Conservation (phyloP, 768 basidiomycete genomes). For the Zangia roseola region DNA sequence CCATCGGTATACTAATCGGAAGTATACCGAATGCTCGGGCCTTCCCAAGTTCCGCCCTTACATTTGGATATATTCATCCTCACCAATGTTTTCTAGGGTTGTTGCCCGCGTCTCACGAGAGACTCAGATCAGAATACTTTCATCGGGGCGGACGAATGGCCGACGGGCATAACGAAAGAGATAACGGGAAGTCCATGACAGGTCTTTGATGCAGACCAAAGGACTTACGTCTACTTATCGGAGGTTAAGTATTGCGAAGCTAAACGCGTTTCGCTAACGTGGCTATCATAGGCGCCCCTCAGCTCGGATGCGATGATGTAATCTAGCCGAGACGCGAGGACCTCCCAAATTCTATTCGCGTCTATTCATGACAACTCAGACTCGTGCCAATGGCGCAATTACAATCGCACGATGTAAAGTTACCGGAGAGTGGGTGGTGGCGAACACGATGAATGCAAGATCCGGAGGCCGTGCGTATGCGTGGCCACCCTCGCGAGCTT, state of each 20-base stretch:
- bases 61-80: neutral
- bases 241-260: neutral
- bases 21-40: neutral
- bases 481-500: slow-evolving; percentile 6
- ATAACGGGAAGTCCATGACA: neutral
- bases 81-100: neutral
- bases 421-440: slow-evolving; percentile 10
- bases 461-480: slow-evolving; percentile 20
- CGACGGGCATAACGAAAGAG: neutral
- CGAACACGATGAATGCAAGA: slow-evolving; percentile 21
- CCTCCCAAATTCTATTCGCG: neutral
- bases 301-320: slow-evolving; percentile 13
- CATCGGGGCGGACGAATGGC: neutral
- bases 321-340: slow-evolving; percentile 1
- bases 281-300: neutral
- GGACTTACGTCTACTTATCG: slow-evolving; percentile 7
- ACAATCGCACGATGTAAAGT: slow-evolving; percentile 12
- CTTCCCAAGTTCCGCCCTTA: neutral
- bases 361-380: neutral
- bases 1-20: neutral
- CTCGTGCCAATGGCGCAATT: slow-evolving; percentile 3
- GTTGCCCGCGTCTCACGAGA: neutral
- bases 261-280: neutral
- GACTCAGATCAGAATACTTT: neutral
- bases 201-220: neutral